phyloP scores from a whole-genome alignment of 1,284 basidiomycete species.

The Malassezia equina region DNA sequence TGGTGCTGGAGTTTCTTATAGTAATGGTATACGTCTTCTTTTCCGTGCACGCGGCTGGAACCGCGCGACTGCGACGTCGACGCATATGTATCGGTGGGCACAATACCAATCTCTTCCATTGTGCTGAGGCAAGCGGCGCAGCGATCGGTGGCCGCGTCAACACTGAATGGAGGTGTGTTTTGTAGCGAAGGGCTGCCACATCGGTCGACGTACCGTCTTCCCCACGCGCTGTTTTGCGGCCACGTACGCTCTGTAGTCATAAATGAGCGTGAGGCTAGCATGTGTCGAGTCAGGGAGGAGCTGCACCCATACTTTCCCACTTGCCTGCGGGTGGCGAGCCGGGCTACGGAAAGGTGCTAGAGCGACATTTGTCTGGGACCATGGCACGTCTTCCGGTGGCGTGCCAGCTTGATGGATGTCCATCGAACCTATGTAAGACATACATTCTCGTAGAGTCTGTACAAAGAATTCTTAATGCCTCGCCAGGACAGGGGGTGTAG shows the following conservation, averaged over 20 bases:
- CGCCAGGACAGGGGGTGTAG: neutral
- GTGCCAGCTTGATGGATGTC: neutral
- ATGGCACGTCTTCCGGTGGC: neutral
- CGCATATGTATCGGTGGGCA: conserved; percentile 2
- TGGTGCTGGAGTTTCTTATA: conserved; percentile 48
- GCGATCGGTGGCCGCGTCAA: conserved; percentile 5
- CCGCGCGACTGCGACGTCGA: conserved; percentile 3
- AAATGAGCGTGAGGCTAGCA: neutral
- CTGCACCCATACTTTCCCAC: conserved; percentile 14
- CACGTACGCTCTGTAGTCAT: neutral
- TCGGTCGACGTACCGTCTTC: neutral
- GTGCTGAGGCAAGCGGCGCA: conserved; percentile 2
- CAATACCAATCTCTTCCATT: conserved; percentile 46
- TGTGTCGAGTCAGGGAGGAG: neutral
- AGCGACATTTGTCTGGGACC: neutral
- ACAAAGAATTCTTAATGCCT: neutral
- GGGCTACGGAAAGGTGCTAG: conserved; percentile 18
- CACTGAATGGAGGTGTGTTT: conserved; percentile 5
- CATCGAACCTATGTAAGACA: neutral
- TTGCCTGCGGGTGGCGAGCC: conserved; percentile 1
- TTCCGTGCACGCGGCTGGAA: neutral
- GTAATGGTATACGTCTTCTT: conserved; percentile 24
- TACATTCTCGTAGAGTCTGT: neutral
- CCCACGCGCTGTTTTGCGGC: too few species aligned
- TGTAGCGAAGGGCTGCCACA: neutral